Conservation (phyloP, 2,329 filamentous ascomycete genomes). For the Tolypocladium tropicale region DNA sequence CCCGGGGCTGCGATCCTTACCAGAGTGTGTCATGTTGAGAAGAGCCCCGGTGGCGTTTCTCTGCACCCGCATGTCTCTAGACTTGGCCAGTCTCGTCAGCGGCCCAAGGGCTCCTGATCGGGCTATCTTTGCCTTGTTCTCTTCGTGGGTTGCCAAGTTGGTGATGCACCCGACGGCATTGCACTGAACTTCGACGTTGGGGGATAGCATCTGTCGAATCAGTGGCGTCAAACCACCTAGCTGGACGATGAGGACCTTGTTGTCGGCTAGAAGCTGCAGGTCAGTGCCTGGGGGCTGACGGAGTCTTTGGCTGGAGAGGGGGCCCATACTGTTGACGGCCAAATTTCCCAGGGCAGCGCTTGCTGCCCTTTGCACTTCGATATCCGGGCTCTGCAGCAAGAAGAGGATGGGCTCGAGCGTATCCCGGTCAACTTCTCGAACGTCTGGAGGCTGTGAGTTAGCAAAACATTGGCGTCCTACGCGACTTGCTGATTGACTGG, state of each 20-base stretch:
- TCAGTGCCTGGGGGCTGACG: slow-evolving; percentile 5
- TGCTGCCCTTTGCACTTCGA: slow-evolving; percentile 92
- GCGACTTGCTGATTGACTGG: background rate
- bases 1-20: slow-evolving; percentile 37
- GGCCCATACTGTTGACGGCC: slow-evolving; percentile 78
- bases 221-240: slow-evolving; percentile 83
- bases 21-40: slow-evolving; percentile 98
- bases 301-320: background rate
- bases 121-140: slow-evolving; percentile 98
- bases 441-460: slow-evolving; percentile 50
- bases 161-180: slow-evolving; percentile 99
- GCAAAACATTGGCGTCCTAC: background rate
- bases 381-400: slow-evolving; percentile 87
- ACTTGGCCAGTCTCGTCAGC: slow-evolving; percentile 85
- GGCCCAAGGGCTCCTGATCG: slow-evolving; percentile 86
- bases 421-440: slow-evolving; percentile 87
- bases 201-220: slow-evolving; percentile 96
- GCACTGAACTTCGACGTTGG: slow-evolving; percentile 97
- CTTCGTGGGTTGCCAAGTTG: slow-evolving; percentile 94
- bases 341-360: slow-evolving; percentile 94
- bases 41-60: slow-evolving; percentile 93
- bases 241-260: slow-evolving; percentile 93
- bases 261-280: slow-evolving; percentile 62
- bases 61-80: slow-evolving; percentile 97
- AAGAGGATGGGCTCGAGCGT: slow-evolving; percentile 94